Conservation (phyloP, 306 rosid genomes). For the Styphnolobium japonicum region DNA sequence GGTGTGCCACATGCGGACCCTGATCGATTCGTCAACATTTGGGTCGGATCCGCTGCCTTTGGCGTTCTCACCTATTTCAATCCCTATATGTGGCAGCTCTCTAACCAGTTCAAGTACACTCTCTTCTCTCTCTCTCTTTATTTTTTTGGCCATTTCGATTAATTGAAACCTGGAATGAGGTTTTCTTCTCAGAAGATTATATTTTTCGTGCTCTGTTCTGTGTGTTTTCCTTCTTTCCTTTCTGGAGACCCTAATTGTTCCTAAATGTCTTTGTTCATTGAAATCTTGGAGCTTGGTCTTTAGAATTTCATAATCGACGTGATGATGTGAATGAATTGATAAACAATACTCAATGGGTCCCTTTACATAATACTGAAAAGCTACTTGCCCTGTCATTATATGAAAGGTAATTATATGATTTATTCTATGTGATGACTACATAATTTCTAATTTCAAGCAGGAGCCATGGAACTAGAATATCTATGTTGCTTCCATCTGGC, state of each 20-base stretch:
- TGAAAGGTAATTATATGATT: too few relatives aligned
- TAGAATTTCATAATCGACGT: not conserved
- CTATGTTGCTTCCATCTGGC: not conserved
- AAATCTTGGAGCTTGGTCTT: not conserved
- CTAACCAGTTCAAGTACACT: constrained; percentile 61
- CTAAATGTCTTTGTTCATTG: not conserved
- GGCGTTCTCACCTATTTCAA: constrained; percentile 46
- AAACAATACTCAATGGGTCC: not conserved
- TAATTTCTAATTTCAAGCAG: too few relatives aligned
- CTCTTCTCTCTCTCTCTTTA: not conserved
- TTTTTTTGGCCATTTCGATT: not conserved
- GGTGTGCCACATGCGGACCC: constrained; percentile 78
- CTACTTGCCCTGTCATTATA: not conserved
- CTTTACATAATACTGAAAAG: not conserved
- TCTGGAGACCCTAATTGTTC: too few relatives aligned
- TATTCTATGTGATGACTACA: not conserved
- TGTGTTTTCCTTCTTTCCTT: too few relatives aligned
- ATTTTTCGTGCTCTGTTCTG: too few relatives aligned
- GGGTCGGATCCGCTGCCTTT: constrained; percentile 72
- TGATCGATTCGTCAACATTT: constrained; percentile 60
- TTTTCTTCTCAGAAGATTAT: not conserved
- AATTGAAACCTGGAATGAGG: not conserved
- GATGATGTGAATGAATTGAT: not conserved
- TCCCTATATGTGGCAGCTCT: constrained; percentile 81
- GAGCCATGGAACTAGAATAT: too few relatives aligned